Conservation (phyloP, 2,329 filamentous ascomycete genomes). For the Erysiphe pisi region DNA sequence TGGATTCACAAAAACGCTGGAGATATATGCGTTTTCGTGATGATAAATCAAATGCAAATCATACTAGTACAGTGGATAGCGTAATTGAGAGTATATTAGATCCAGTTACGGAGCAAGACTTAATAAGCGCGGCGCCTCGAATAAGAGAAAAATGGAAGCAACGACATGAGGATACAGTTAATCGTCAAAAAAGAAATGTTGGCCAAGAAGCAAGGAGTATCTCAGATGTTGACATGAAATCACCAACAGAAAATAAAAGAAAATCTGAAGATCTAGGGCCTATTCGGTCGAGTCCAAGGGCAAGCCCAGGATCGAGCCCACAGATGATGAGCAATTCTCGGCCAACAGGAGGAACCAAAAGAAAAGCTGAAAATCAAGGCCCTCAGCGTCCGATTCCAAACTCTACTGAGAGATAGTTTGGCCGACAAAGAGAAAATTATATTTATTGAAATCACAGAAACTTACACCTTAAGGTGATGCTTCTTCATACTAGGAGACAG, state of each 20-base stretch:
- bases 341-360: too few species aligned
- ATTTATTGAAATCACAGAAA: too few species aligned
- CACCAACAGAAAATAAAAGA: slow-evolving; percentile 95
- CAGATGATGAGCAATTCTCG: too few species aligned
- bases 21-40: slow-evolving; percentile 81
- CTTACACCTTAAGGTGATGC: too few species aligned
- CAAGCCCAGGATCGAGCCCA: too few species aligned
- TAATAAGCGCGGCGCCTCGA: slow-evolving; percentile 55
- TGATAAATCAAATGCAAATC: slow-evolving; percentile 86
- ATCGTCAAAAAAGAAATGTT: slow-evolving; percentile 31
- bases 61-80: slow-evolving; percentile 69
- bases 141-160: slow-evolving; percentile 73
- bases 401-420: too few species aligned
- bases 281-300: too few species aligned
- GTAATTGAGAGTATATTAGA: slow-evolving; percentile 86
- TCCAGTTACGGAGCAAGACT: slow-evolving; percentile 69
- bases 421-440: too few species aligned
- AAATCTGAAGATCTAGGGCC: slow-evolving; percentile 62
- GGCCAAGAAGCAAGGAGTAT: slow-evolving; percentile 31
- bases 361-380: neutral
- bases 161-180: slow-evolving; percentile 32
- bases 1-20: slow-evolving; percentile 67
- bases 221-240: slow-evolving; percentile 42
- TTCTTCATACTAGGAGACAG: too few species aligned
- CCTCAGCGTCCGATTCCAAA: neutral